These are phyloP conservation scores for Diaporthe vaccinii DNA, from an alignment of 2,329 filamentous ascomycete genomes.

Conservation along the genomic window DNA sequence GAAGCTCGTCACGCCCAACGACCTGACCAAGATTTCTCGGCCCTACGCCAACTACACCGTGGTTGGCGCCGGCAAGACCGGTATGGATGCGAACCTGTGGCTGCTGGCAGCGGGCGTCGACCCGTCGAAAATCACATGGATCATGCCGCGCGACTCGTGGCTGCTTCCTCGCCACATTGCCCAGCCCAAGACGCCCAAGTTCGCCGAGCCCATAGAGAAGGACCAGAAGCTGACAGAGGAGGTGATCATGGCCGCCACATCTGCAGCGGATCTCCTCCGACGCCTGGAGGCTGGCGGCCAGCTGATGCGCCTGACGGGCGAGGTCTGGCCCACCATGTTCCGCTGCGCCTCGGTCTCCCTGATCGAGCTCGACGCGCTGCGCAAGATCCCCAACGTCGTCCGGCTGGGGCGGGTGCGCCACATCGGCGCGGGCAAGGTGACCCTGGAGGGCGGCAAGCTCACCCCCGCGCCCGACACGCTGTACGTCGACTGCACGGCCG, in stretches of 20 bases:
- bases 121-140: neutral
- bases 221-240: neutral
- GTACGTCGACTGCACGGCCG: constrained; percentile 1
- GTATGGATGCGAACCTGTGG: neutral
- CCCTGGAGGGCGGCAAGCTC: neutral
- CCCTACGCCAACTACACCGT: neutral
- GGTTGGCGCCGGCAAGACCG: neutral
- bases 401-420: neutral
- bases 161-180: neutral
- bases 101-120: neutral
- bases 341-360: neutral
- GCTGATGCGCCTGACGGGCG: neutral
- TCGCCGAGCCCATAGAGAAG: neutral
- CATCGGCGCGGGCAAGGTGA: neutral
- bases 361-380: neutral
- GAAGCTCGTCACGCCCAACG: neutral
- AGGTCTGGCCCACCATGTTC: constrained; percentile 11
- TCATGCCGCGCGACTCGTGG: constrained; percentile 6
- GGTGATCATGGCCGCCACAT: neutral
- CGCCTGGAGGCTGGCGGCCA: neutral
- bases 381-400: neutral
- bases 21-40: neutral
- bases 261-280: neutral
- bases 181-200: neutral
- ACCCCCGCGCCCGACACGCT: neutral